Base-by-base conservation (phyloP, 805 yeast species). In the Kodamaea fukazawae region DNA sequence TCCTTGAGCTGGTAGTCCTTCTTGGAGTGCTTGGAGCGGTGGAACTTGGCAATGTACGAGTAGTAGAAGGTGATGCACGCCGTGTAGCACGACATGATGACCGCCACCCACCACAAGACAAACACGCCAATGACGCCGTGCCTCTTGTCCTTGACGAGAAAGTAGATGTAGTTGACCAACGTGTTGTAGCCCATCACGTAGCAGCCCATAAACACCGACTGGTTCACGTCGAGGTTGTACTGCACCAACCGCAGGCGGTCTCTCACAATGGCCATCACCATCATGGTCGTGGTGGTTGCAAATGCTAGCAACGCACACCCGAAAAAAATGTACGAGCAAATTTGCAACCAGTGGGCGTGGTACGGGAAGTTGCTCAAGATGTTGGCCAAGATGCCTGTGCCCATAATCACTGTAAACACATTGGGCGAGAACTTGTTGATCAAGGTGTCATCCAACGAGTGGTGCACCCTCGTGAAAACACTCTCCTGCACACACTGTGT, bases 381-480 rank as follows among this genome's bases (percentile, higher is more conserved):
- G 28, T 75, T 57, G 3, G 86, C 66, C 1, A 86, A 65, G 29
- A 88, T 85, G 1, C 96, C 96, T 3, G 83, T 75, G 2, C 95
- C 96, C 96, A 89, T 89, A n/a, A 81, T 75, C 35, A 79, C 69
- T 17, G 84, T 82, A 61, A 81, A 87, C 72, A 81, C 81, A 6
- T 70, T 68, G 1, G 87, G 85, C 8, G 55, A 32, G 42, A 64
- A 66, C 14, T 54, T 54, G 16, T 43, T 34, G 15, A 61, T 38
- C 15, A 63, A 46, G 25, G 36, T 25, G 23, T 34, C 36, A 10
- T 46, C 44, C 26, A 37, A 10, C 16, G 18, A 7, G 4, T 17
- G 25, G 26, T 11, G 3, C 12, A 33, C 20, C 12, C 10, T 18
- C 4, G 8, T 9, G 36, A 33, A 18, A 7, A 32, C 8, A 4